A percentile compares a stretch with the other conserved stretches of the same genome.
Conservation (phyloP, 371 early-diverging fungal species). For the Rhizopus arrhizus region DNA sequence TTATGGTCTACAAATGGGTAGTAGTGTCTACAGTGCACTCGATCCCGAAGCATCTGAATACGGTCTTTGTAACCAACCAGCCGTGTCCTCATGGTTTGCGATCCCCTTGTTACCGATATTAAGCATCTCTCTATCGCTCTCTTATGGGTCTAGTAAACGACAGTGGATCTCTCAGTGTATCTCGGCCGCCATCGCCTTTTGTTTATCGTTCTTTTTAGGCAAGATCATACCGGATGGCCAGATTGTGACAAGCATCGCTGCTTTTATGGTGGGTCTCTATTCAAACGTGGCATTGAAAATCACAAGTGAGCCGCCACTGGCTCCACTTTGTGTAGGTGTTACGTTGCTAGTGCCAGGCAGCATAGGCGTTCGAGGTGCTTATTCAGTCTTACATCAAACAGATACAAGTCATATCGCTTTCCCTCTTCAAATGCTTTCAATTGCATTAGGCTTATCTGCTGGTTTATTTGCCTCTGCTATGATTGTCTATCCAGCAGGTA, state of each 20-base stretch:
- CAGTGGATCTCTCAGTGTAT: constrained; percentile 43
- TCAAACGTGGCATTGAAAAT: constrained; percentile 43
- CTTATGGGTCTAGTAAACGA: constrained; percentile 42
- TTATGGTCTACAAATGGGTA: constrained; percentile 78
- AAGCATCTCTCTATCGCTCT: constrained; percentile 39
- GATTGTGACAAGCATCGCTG: constrained; percentile 42
- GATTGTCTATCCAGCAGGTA: constrained; percentile 50
- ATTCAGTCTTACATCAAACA: constrained; percentile 40
- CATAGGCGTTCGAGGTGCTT: constrained; percentile 51
- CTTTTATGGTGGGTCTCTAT: constrained; percentile 48
- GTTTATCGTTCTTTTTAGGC: constrained; percentile 37
- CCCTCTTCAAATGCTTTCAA: constrained; percentile 43
- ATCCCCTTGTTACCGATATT: constrained; percentile 41
- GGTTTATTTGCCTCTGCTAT: constrained; percentile 50
- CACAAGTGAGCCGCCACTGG: constrained; percentile 41
- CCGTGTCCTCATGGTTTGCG: constrained; percentile 42
- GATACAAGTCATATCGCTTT: constrained; percentile 32
- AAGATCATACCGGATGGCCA: constrained; percentile 39
- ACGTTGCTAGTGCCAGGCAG: constrained; percentile 52
- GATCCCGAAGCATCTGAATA: constrained; percentile 29
- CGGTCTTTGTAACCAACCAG: constrained; percentile 25
- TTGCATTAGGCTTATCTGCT: constrained; percentile 46
- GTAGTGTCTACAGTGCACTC: constrained; percentile 39
- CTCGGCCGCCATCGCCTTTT: constrained; percentile 38
- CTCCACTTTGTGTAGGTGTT: constrained; percentile 44